These are phyloP conservation scores for Ophiostoma novo-ulmi DNA, from an alignment of 2,329 filamentous ascomycete species.

Conservation along the genomic window DNA sequence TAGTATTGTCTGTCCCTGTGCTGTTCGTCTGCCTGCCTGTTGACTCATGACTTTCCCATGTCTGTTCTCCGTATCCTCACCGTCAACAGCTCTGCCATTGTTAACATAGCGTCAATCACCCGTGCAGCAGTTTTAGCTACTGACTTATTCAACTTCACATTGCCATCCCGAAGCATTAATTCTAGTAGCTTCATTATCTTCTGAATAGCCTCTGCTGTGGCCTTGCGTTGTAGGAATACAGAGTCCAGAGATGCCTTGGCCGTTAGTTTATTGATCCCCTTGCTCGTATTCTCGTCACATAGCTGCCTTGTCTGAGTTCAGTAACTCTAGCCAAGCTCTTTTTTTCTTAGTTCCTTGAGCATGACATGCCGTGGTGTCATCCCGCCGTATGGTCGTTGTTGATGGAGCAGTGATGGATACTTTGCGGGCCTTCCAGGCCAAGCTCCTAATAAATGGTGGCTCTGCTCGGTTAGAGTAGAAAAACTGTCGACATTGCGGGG, in stretches of 20 bases:
- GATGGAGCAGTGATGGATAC: too few relatives aligned
- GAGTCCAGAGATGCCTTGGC: neutral
- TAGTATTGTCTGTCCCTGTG: neutral
- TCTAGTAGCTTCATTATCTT: too few relatives aligned
- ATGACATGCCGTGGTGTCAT: neutral
- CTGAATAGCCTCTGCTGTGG: neutral
- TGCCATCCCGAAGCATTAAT: neutral
- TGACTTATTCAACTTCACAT: neutral
- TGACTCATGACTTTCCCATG: too few relatives aligned
- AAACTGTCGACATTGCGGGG: neutral
- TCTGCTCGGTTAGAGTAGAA: slow-evolving; percentile 7
- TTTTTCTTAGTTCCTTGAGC: neutral
- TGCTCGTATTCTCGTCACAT: neutral
- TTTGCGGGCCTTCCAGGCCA: too few relatives aligned
- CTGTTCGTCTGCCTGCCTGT: neutral
- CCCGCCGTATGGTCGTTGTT: neutral
- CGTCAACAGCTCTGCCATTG: neutral
- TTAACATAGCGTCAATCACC: neutral
- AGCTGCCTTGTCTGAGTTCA: neutral
- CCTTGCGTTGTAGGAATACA: neutral
- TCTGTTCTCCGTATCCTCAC: neutral
- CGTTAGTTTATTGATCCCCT: neutral
- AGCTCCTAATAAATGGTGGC: neutral
- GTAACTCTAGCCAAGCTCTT: neutral
- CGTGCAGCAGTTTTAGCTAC: neutral